Evolutionary conservation across 345 rosid genomes (phyloP), one percentile per base, ranked within the genome.

Genomic region (Citrus trifoliata): DNA sequence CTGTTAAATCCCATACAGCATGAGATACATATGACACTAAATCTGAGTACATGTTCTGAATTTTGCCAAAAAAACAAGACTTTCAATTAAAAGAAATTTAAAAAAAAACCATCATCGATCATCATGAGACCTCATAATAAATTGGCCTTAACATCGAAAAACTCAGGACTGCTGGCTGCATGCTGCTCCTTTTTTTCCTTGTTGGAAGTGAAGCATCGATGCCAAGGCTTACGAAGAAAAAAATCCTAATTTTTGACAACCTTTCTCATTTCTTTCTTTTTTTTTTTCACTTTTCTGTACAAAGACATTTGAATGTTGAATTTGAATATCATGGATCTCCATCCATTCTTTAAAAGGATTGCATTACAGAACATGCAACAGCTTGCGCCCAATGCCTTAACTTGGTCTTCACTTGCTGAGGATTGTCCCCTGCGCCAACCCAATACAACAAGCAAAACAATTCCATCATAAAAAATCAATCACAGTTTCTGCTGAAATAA

Each of bases 371-470:
- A 76, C 98, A 95, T 22, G 98, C 98, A 68, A 95, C 98, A 2
- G 97, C 98, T 83, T 94, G 97, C n/a, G 98, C 98, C 98, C 97
- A 94, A 75, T 91, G 95, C 89, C 96, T 91, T 73, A 95, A 76
- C 84, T 88, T 93, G 35, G 88, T 88, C 89, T 95, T 93, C 81
- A 95, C 91, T 72, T 86, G 90, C 74, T 88, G 85, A 21, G 98
- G 98, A 86, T 76, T 62, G 67, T 93, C 97, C 67, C 98, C 98
- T 92, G 85, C 78, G 81, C 27, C n/a, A 37, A 24, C 6, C 70
- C 58, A 19, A 18, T 53, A 53, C 22, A 18, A 53, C 58, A 16
- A 16, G 21, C 22, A 53, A 53, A 53, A 63, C 37, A 37, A 22
- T 33, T 35, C 35, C 22, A 37, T 22, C 37, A 73, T 67, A 18